Conservation (phyloP, 2,329 filamentous ascomycete species). For the Acrodontium crateriforme region DNA sequence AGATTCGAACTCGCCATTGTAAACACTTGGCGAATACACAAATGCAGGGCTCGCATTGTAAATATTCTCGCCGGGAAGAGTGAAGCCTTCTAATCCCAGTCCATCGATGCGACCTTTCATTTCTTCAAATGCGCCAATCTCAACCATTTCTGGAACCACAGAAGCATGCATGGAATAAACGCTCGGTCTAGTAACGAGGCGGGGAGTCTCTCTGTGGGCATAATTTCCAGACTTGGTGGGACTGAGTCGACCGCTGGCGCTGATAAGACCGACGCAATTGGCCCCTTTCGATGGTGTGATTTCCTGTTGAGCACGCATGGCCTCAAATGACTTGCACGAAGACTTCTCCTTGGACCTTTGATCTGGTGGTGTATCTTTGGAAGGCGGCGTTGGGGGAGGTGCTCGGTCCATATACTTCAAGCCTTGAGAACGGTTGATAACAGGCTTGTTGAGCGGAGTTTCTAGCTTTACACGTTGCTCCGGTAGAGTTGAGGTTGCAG, state of each 20-base stretch:
- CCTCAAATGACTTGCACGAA: constrained; percentile 1
- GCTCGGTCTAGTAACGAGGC: constrained; percentile 17
- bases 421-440: constrained; percentile 15
- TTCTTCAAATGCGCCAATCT: constrained; percentile 13
- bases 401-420: constrained; percentile 16
- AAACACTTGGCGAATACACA: constrained; percentile 18
- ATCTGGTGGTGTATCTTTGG: constrained; percentile 30
- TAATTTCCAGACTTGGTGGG: constrained; percentile 15
- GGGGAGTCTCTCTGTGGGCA: constrained; percentile 9
- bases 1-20: constrained; percentile 6
- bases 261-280: constrained; percentile 8
- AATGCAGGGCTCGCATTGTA: constrained; percentile 4
- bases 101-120: constrained; percentile 15
- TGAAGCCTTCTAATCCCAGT: constrained; percentile 18
- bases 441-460: too few relatives aligned
- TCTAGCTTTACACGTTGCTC: too few relatives aligned
- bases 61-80: constrained; percentile 12
- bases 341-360: constrained; percentile 9
- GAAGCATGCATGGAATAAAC: constrained; percentile 18
- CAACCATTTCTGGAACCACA: constrained; percentile 14
- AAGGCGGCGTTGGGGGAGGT: constrained; percentile 28
- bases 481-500: too few relatives aligned
- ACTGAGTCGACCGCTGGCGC: constrained; percentile 8
- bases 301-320: constrained; percentile 1
- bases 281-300: constrained; percentile 2